phyloP scores from a whole-genome alignment of 2,329 filamentous ascomycete genomes.

The Fusarium graminum region DNA sequence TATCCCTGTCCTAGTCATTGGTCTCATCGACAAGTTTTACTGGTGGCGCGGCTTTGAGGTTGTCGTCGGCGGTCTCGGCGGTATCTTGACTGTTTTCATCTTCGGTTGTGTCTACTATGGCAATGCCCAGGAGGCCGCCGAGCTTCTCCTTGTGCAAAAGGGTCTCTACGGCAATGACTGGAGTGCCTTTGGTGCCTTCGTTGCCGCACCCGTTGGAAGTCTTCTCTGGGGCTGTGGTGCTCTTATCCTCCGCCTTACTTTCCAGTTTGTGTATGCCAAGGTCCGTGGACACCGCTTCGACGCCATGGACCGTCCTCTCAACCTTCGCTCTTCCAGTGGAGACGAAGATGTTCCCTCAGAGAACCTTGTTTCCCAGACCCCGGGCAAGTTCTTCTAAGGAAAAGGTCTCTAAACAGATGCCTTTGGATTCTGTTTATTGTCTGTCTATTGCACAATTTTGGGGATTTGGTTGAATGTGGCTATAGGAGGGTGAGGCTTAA shows the following conservation, averaged over 20 bases:
- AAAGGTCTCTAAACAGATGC: slow-evolving; percentile 18
- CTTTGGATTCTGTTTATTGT: slow-evolving; percentile 16
- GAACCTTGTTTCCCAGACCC: slow-evolving; percentile 51
- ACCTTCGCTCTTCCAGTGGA: slow-evolving; percentile 47
- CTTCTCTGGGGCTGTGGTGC: slow-evolving; percentile 78
- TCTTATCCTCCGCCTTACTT: slow-evolving; percentile 69
- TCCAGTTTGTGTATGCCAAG: slow-evolving; percentile 70
- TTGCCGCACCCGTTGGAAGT: slow-evolving; percentile 81
- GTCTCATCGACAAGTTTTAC: slow-evolving; percentile 76
- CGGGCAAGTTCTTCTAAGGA: slow-evolving; percentile 68
- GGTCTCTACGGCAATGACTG: slow-evolving; percentile 83
- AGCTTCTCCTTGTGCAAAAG: slow-evolving; percentile 77
- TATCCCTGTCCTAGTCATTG: slow-evolving; percentile 81
- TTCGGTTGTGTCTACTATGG: slow-evolving; percentile 85
- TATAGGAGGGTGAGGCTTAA: too few species aligned
- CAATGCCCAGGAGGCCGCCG: slow-evolving; percentile 70
- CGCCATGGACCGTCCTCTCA: slow-evolving; percentile 70
- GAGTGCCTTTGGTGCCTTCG: slow-evolving; percentile 86
- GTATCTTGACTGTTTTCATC: slow-evolving; percentile 83
- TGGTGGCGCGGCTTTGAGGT: slow-evolving; percentile 87
- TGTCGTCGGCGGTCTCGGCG: slow-evolving; percentile 80
- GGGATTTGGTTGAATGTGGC: neutral
- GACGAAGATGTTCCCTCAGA: slow-evolving; percentile 50
- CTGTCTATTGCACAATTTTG: neutral
- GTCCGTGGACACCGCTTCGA: slow-evolving; percentile 72